phyloP scores from a whole-genome alignment of 2,329 filamentous ascomycete genomes.

The Aspergillus sp. region DNA sequence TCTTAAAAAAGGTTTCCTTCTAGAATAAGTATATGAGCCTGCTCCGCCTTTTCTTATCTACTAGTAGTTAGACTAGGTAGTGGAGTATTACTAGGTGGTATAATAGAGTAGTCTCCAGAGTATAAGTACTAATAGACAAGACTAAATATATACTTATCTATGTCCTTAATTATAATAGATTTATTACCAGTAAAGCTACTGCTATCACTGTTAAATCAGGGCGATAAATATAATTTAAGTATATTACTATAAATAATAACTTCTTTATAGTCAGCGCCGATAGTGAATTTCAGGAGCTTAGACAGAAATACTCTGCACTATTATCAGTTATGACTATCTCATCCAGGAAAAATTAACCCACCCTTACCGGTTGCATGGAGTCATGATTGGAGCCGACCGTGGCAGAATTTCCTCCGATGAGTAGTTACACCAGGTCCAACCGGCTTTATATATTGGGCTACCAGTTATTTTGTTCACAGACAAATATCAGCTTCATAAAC shows the following conservation, averaged over 20 bases:
- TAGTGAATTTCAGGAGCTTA: conserved; percentile 1
- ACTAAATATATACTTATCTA: not conserved
- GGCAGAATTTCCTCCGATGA: not conserved
- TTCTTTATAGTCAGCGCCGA: not conserved
- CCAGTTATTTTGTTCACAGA: not conserved
- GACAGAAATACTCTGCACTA: not conserved
- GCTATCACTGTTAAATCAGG: not conserved
- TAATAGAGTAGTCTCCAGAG: conserved; percentile 1
- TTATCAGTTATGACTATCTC: not conserved
- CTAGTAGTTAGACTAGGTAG: not conserved
- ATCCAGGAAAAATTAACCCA: not conserved
- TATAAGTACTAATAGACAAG: conserved; percentile 5
- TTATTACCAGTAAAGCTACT: not conserved
- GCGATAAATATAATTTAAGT: not conserved
- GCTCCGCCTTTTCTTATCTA: not conserved
- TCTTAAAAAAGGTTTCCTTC: not conserved
- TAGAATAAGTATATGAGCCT: not conserved
- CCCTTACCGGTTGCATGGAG: conserved; percentile 1
- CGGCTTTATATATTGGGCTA: not conserved
- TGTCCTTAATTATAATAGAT: not conserved
- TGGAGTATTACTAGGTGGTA: not conserved
- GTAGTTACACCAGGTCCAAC: not conserved
- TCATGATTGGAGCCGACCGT: not conserved
- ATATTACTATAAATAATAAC: not conserved
- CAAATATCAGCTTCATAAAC: conserved; percentile 3